phyloP scores from a whole-genome alignment of 23 red algal species.

The Agarophyton chilense region DNA sequence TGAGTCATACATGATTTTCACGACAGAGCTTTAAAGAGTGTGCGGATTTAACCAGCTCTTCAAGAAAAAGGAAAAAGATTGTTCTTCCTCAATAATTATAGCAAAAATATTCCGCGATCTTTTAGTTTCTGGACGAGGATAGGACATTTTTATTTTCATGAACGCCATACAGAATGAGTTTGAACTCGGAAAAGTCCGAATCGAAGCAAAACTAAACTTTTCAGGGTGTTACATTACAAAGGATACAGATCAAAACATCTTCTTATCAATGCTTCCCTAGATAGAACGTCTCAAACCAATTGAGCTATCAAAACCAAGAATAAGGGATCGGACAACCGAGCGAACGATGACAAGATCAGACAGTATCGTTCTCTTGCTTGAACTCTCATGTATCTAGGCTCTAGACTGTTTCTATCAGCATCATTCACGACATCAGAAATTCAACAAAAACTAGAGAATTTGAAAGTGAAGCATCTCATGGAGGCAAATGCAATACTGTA shows the following conservation, averaged over 20 bases:
- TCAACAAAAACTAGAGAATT: background rate
- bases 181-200: background rate
- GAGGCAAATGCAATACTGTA: constrained; percentile 9
- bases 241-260: background rate
- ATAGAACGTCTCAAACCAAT: background rate
- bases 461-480: background rate
- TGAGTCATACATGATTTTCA: background rate
- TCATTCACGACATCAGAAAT: background rate
- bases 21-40: background rate
- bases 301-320: background rate
- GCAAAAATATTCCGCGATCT: constrained; percentile 21
- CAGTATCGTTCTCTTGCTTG: background rate
- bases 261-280: constrained; percentile 1
- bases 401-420: background rate
- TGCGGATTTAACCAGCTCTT: constrained; percentile 15
- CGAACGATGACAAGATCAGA: background rate
- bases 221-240: background rate
- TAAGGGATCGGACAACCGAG: background rate
- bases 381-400: background rate
- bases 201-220: background rate
- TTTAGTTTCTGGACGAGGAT: background rate
- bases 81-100: background rate
- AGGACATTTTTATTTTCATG: background rate
- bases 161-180: background rate
- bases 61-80: background rate